Evolutionary conservation across 2,329 filamentous ascomycete genomes (phyloP), one percentile per base, ranked within the genome.

Genomic region (Mariannaea sp.): DNA sequence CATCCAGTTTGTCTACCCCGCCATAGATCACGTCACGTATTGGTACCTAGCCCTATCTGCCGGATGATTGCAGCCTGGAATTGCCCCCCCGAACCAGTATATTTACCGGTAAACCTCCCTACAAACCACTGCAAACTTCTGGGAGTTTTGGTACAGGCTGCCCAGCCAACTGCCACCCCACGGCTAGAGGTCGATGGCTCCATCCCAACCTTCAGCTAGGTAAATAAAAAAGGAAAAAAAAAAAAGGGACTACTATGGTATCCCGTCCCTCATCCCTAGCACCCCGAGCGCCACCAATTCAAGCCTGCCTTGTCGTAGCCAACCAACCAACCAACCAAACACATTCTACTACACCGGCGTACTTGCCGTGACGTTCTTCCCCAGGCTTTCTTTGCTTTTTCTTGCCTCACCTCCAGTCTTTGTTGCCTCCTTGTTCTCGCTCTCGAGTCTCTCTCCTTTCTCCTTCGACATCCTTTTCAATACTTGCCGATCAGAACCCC

Each of bases 321-420:
- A 45, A 17, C 14, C 16, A 22, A 36, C 20, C 43, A 38, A 40
- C 45, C 45, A 48, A 48, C 36, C 45, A 38, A 13, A 47, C 43
- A 16, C 33, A 33, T 30, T 10, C 30, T 14, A 14, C 22, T 24
- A n/a, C 36, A 22, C 20, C 39, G 17, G 29, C 10, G n/a, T 20
- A 16, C 38, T n/a, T 36, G 36, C 38, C n/a, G 46, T 48, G 41
- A 39, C 50, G 50, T 53, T 44, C 55, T 40, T 49, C 41, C 36
- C 36, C 35, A 27, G 19, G 36, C 29, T 46, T 24, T 55, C 19
- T 33, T 44, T 58, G 58, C 51, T 49, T 56, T 57, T 53, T 49
- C 26, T 50, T 46, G 43, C 16, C 43, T 55, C 56, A 38, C 39
- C 48, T 45, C 27, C 48, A 24, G 17, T 44, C 44, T 43, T 13